Percentiles rank a stretch among this genome's conserved stretches.
Conservation (phyloP, 805 yeast genomes). For the Candida succiphila region DNA sequence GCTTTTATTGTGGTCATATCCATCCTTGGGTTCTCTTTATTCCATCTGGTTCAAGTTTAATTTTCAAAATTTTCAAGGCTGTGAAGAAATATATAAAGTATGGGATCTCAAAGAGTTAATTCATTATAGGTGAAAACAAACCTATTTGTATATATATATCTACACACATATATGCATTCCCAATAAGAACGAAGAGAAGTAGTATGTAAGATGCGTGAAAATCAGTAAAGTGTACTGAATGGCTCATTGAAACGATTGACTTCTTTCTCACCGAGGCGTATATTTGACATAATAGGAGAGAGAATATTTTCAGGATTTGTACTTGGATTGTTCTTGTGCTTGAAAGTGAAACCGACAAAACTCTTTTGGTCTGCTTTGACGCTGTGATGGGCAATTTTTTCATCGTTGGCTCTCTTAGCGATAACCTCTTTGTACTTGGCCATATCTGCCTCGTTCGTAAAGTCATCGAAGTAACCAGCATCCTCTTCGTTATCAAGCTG, state of each 20-base stretch:
- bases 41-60: too few species aligned
- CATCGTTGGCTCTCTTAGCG: conserved; percentile 82
- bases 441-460: conserved; percentile 94
- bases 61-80: too few species aligned
- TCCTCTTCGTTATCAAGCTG: conserved; percentile 95
- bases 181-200: too few species aligned
- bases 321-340: conserved; percentile 62
- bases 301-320: conserved; percentile 28
- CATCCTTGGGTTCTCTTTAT: too few species aligned
- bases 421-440: conserved; percentile 95
- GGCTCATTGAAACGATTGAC: conserved; percentile 21
- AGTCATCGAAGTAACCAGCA: conserved; percentile 98
- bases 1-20: too few species aligned
- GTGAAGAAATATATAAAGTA: too few species aligned
- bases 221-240: conserved; percentile 26
- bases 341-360: conserved; percentile 93
- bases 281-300: conserved; percentile 20
- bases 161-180: too few species aligned
- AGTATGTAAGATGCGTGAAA: too few species aligned
- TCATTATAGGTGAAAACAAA: too few species aligned
- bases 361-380: conserved; percentile 53
- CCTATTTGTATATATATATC: too few species aligned
- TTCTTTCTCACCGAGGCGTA: conserved; percentile 11
- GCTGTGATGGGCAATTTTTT: conserved; percentile 61
- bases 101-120: neutral